A percentile compares a stretch with the other conserved stretches of the same genome.
phyloP scores from a whole-genome alignment of 108 stramenopile species.

The Stephanodiscus minutulus region DNA sequence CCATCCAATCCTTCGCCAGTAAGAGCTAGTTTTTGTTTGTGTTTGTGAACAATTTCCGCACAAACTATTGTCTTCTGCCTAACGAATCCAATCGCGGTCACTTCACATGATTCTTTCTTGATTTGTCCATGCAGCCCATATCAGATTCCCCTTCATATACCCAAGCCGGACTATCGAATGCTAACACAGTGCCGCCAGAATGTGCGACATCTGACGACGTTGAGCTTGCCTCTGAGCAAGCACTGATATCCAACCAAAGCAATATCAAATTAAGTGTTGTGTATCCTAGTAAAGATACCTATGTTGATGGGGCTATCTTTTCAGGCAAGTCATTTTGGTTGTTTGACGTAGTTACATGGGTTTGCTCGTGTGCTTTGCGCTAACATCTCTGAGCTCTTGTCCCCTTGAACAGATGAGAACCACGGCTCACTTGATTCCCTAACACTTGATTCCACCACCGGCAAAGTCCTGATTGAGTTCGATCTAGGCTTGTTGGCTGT shows the following conservation, averaged over 20 bases:
- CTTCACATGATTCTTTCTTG: too few relatives aligned
- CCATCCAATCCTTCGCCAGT: too few relatives aligned
- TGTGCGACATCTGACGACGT: not conserved
- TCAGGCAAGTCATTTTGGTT: not conserved
- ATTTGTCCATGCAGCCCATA: too few relatives aligned
- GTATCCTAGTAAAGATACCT: not conserved
- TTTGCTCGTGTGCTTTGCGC: not conserved
- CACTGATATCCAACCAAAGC: not conserved
- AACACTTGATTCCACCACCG: not conserved
- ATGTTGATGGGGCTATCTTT: not conserved
- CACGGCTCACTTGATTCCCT: not conserved
- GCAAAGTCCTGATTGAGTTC: slow-evolving; percentile 26
- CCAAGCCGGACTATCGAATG: not conserved
- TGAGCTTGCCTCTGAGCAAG: not conserved
- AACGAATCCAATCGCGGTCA: too few relatives aligned
- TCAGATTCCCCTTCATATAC: not conserved
- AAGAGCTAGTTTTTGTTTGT: too few relatives aligned
- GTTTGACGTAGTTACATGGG: not conserved
- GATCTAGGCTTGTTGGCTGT: slow-evolving; percentile 3
- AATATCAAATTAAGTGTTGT: not conserved
- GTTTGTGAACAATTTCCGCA: too few relatives aligned
- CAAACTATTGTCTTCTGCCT: too few relatives aligned
- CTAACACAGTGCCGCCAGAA: not conserved
- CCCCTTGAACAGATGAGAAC: not conserved
- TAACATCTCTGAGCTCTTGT: not conserved